phyloP scores from a whole-genome alignment of 768 basidiomycete genomes.

The Coprinopsis cinerea region DNA sequence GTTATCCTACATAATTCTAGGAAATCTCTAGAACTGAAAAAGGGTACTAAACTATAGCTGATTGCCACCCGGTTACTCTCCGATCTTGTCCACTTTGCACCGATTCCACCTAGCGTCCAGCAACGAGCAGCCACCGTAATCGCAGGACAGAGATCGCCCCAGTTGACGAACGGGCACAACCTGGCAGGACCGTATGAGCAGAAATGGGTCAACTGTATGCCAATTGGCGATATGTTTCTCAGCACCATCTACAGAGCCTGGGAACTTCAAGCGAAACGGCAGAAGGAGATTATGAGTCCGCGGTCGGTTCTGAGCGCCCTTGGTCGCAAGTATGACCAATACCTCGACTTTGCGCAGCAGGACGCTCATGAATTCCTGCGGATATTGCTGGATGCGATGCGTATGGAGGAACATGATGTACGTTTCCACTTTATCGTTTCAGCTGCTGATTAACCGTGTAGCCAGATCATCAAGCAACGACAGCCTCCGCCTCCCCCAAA shows the following conservation, averaged over 20 bases:
- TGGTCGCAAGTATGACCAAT: slow-evolving; percentile 88
- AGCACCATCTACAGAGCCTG: slow-evolving; percentile 56
- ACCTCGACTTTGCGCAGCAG: slow-evolving; percentile 91
- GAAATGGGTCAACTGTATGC: slow-evolving; percentile 54
- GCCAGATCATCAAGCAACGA: slow-evolving; percentile 73
- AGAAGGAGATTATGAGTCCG: slow-evolving; percentile 54
- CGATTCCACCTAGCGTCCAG: slow-evolving; percentile 39
- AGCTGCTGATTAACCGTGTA: not conserved
- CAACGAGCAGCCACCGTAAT: slow-evolving; percentile 32
- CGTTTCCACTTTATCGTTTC: slow-evolving; percentile 18
- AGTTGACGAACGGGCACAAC: slow-evolving; percentile 62
- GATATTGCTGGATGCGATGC: slow-evolving; percentile 84
- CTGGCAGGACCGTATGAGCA: slow-evolving; percentile 46
- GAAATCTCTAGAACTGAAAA: slow-evolving; percentile 1
- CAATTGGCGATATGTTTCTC: slow-evolving; percentile 66
- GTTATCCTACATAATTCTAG: slow-evolving; percentile 22
- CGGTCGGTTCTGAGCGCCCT: slow-evolving; percentile 62
- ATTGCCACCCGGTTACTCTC: slow-evolving; percentile 60
- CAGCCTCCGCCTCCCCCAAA: slow-evolving; percentile 40
- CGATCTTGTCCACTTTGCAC: slow-evolving; percentile 50
- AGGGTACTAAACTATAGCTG: slow-evolving; percentile 47
- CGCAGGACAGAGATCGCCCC: slow-evolving; percentile 52
- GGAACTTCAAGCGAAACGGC: slow-evolving; percentile 48
- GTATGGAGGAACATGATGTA: slow-evolving; percentile 93
- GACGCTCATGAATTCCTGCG: slow-evolving; percentile 93